Conservation (phyloP, 495 filamentous ascomycete species). For the Lophiostoma macrostomum region DNA sequence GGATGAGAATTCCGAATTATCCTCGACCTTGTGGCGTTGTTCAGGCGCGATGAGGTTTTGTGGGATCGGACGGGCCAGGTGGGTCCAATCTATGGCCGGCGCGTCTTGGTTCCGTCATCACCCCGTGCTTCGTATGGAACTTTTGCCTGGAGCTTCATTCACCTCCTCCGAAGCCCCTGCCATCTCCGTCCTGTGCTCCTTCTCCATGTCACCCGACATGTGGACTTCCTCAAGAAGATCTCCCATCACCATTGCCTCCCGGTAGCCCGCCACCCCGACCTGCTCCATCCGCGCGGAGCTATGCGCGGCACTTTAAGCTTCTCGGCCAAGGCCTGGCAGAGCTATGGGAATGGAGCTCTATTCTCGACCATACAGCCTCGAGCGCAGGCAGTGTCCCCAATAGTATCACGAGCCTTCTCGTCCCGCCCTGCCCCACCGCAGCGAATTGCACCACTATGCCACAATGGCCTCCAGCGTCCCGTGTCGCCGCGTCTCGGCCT, state of each 20-base stretch:
- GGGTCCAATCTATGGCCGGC: too few relatives aligned
- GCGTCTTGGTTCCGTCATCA: too few relatives aligned
- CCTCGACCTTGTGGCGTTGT: too few relatives aligned
- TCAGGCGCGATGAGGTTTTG: too few relatives aligned
- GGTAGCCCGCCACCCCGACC: slow-evolving; percentile 5
- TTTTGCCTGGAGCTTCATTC: too few relatives aligned
- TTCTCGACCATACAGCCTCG: slow-evolving; percentile 36
- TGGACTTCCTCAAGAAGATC: not conserved
- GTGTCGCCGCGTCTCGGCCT: not conserved
- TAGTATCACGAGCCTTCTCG: slow-evolving; percentile 5
- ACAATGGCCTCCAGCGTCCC: slow-evolving; percentile 5
- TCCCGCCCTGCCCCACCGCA: not conserved
- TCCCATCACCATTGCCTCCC: not conserved
- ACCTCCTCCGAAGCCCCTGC: not conserved
- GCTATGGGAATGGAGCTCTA: slow-evolving; percentile 38
- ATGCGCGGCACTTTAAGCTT: slow-evolving; percentile 32
- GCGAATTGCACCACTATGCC: not conserved
- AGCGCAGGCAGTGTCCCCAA: not conserved
- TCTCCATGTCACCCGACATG: too few relatives aligned
- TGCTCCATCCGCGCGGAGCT: slow-evolving; percentile 4
- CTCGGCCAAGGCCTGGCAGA: slow-evolving; percentile 36
- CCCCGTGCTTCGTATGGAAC: too few relatives aligned
- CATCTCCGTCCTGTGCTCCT: too few relatives aligned
- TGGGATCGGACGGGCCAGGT: too few relatives aligned
- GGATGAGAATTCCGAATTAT: too few relatives aligned